Evolutionary conservation across 176 grass and related monocot species (phyloP).

Genomic region (Zizania latifolia): DNA sequence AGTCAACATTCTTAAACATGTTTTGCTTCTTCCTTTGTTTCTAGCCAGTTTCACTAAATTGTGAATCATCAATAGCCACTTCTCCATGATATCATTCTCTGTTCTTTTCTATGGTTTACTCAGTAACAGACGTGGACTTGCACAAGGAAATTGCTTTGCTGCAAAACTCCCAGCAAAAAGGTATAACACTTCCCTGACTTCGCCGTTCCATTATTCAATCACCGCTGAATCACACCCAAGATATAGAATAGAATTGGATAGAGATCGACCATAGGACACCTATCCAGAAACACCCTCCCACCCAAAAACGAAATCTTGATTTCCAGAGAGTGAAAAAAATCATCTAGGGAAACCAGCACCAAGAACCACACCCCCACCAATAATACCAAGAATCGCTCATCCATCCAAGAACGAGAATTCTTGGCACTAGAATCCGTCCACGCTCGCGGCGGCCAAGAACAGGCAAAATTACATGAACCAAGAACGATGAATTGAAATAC

Average conservation of each 20-base stretch:
- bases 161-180: not conserved
- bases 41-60: not conserved
- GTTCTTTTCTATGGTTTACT: not conserved
- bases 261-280: not conserved
- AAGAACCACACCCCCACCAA: not conserved
- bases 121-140: not conserved
- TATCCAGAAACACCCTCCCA: not conserved
- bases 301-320: not conserved
- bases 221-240: not conserved
- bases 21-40: not conserved
- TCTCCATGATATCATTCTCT: not conserved
- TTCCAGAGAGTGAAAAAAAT: not conserved
- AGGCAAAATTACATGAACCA: not conserved
- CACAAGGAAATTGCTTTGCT: not conserved
- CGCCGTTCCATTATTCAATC: not conserved
- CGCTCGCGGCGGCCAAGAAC: not conserved
- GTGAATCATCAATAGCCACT: slow-evolving; percentile 2
- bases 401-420: not conserved
- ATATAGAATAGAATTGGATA: not conserved
- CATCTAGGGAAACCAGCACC: not conserved
- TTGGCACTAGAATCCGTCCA: not conserved
- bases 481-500: not conserved
- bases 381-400: not conserved
- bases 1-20: not conserved
- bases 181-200: not conserved